A percentile compares a stretch with the other conserved stretches of the same genome.
These are phyloP conservation scores for Acanthochlamys bracteata DNA, from an alignment of 106 monocot genomes.

Conservation along the genomic window DNA sequence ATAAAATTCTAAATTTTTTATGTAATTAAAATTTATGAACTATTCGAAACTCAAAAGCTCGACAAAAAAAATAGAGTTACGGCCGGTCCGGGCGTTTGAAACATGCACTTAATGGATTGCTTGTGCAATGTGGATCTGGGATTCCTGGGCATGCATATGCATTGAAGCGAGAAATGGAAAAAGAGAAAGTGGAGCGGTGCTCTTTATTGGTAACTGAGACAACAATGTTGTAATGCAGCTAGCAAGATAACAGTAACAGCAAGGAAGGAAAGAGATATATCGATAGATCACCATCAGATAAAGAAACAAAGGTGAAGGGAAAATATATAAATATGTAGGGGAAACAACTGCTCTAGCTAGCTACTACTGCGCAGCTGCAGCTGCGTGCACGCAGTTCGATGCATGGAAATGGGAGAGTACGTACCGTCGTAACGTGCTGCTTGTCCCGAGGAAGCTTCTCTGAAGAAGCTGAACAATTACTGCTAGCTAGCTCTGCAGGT, in stretches of 20 bases:
- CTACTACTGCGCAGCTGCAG: neutral
- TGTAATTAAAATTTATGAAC: no score
- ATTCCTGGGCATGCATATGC: no score
- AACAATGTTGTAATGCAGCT: no score
- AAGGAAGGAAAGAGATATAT: neutral
- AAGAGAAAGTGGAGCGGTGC: neutral
- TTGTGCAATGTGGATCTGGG: no score
- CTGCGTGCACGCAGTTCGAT: neutral
- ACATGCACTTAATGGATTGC: no score
- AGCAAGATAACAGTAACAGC: no score
- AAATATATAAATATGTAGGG: neutral
- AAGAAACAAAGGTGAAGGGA: neutral
- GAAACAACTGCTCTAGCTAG: no score
- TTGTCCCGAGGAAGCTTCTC: conserved; percentile 28
- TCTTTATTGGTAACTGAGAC: conserved; percentile 30
- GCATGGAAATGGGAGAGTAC: neutral
- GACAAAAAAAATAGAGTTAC: no score
- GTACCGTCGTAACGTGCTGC: neutral
- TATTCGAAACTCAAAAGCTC: no score
- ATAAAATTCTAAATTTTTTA: no score
- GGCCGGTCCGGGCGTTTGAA: no score
- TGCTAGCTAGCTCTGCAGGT: neutral
- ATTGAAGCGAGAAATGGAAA: conserved; percentile 1
- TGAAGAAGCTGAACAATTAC: neutral
- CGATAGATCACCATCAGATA: no score